Base-by-base conservation (phyloP, 2,329 filamentous ascomycete genomes). In the Ascochyta clinopodiicola region DNA sequence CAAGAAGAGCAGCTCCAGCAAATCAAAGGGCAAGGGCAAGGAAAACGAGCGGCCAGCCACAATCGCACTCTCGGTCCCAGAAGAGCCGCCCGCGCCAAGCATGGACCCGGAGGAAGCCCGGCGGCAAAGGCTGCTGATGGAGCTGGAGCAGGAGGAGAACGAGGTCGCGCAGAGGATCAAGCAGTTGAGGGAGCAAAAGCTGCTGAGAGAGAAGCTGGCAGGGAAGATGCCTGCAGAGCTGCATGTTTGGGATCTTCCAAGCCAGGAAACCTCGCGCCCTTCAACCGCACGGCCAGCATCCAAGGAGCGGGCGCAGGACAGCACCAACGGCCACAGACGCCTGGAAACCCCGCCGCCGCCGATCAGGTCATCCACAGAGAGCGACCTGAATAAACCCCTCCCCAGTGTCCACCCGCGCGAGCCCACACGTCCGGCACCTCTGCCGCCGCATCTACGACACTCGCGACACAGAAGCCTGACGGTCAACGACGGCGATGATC, bases 81-180 rank as follows among this genome's bases (percentile, higher is more conserved):
- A 34, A 5, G 12, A 34, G 9, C 39, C 38, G 3, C 21, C 39
- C 2, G 27, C 38, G 8, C 38, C 44, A 59, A 64, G 59, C 21
- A 60, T 62, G 51, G 65, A 70, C 29, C 59, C 57, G 12, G 68
- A 70, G 31, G 47, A 60, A 17, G 47, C 51, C 31, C 60, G 60
- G 40, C 67, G 71, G 44, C 68, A 69, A 24, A 70, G 67, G 42
- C 65, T 73, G 25, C 50, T 75, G 15, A 66, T 67, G 40, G 72
- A 75, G 43, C 46, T 75, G 36, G 71, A 73, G 51, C 66, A 68
- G 35, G 80, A 79, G 51, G 82, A 85, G 25, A 84, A 82, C 60
- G 79, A 84, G 36, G 84, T 87, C 6, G 83, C 81, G 32, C 81
- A 81, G 51, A 77, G 82, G 38, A 87, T 87, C 45, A 79, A 81